Percentiles rank a stretch among this genome's conserved stretches.
These are phyloP conservation scores for Candida cerambycidarum DNA, from an alignment of 805 yeast species.

Conservation along the genomic window DNA sequence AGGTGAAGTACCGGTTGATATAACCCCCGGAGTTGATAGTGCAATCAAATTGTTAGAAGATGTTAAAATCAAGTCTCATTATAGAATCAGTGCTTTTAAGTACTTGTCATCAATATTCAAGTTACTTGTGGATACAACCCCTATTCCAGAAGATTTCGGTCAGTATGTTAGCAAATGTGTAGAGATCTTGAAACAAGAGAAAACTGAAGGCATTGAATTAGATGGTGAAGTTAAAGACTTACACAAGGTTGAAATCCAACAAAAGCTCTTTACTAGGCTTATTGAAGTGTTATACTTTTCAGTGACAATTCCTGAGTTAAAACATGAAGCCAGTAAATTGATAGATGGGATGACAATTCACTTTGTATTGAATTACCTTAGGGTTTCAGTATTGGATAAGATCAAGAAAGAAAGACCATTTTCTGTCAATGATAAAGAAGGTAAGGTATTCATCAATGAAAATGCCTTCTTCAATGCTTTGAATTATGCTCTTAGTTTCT, in stretches of 20 bases:
- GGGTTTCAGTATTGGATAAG: constrained; percentile 68
- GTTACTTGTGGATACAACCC: constrained; percentile 60
- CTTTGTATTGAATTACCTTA: constrained; percentile 72
- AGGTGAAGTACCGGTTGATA: constrained; percentile 61
- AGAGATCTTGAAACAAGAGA: constrained; percentile 41
- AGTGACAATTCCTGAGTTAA: constrained; percentile 69
- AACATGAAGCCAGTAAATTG: constrained; percentile 62
- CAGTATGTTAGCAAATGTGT: constrained; percentile 52
- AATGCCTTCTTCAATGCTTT: constrained; percentile 72
- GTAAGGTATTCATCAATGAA: constrained; percentile 66
- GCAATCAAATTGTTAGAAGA: constrained; percentile 78
- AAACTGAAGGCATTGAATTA: constrained; percentile 29
- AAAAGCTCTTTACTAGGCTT: constrained; percentile 61
- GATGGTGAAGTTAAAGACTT: constrained; percentile 48
- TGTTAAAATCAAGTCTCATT: constrained; percentile 58
- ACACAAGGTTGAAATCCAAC: constrained; percentile 55
- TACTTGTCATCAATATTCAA: constrained; percentile 66
- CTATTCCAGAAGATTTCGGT: constrained; percentile 45
- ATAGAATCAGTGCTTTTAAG: constrained; percentile 74
- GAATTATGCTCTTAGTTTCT: constrained; percentile 75
- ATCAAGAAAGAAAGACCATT: constrained; percentile 68
- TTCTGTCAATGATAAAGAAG: constrained; percentile 77
- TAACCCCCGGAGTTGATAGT: constrained; percentile 79
- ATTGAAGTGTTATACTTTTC: constrained; percentile 74
- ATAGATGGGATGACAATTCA: constrained; percentile 74